Percentiles rank a stretch among this genome's conserved stretches.
phyloP scores from a whole-genome alignment of 805 yeast species.

The Starmerella roubikii region DNA sequence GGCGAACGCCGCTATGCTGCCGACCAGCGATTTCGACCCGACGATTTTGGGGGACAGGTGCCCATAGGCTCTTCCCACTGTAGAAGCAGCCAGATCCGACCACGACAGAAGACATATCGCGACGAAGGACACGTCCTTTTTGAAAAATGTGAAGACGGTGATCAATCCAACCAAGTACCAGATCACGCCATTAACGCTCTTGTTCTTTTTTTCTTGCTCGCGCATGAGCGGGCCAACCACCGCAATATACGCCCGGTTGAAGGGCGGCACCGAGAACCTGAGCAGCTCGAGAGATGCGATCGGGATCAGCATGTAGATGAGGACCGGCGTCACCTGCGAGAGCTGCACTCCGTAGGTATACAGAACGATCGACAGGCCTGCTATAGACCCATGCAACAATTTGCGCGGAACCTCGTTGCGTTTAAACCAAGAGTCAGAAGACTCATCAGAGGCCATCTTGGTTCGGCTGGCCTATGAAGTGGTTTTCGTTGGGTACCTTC shows the following conservation, averaged over 20 bases:
- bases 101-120: slow-evolving; percentile 74
- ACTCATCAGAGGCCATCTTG: too few species aligned
- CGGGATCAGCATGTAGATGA: slow-evolving; percentile 40
- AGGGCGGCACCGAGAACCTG: slow-evolving; percentile 45
- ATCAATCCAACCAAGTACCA: slow-evolving; percentile 75
- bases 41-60: slow-evolving; percentile 66
- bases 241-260: slow-evolving; percentile 55
- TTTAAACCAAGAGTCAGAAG: slow-evolving; percentile 36
- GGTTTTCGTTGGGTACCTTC: too few species aligned
- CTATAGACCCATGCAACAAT: slow-evolving; percentile 76
- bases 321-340: slow-evolving; percentile 44
- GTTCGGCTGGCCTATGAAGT: too few species aligned
- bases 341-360: slow-evolving; percentile 51
- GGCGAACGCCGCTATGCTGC: slow-evolving; percentile 71
- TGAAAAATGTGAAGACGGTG: slow-evolving; percentile 52
- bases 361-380: slow-evolving; percentile 60
- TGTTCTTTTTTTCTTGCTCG: slow-evolving; percentile 51
- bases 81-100: slow-evolving; percentile 97
- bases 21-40: slow-evolving; percentile 72
- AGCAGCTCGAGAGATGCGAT: slow-evolving; percentile 53
- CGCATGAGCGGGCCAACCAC: slow-evolving; percentile 73
- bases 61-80: slow-evolving; percentile 79
- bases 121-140: slow-evolving; percentile 70
- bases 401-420: slow-evolving; percentile 87
- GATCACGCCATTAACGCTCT: slow-evolving; percentile 62